A percentile compares a stretch with the other conserved stretches of the same genome.
phyloP scores from a whole-genome alignment of 352 stramenopile genomes.

The Globisporangium nagaii region DNA sequence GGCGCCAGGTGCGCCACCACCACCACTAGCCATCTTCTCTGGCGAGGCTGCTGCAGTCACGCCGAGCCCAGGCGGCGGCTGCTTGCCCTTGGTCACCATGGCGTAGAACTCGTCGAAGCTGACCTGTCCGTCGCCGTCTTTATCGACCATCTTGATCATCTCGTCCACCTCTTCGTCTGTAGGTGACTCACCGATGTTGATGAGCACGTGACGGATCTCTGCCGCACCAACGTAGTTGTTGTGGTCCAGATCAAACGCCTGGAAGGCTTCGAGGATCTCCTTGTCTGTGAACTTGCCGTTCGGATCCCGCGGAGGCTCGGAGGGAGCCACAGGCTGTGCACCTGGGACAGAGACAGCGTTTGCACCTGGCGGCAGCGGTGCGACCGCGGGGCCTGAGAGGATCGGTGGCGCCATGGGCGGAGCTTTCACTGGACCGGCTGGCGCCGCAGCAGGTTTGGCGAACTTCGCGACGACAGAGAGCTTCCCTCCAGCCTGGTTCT shows the following conservation, averaged over 20 bases:
- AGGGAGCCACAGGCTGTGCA: conserved; percentile 45
- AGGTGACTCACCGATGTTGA: conserved; percentile 93
- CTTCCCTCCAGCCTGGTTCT: conserved; percentile 70
- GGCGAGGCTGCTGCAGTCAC: conserved; percentile 24
- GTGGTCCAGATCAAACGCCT: conserved; percentile 93
- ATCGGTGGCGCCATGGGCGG: conserved; percentile 52
- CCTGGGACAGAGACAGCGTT: conserved; percentile 55
- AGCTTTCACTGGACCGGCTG: conserved; percentile 34
- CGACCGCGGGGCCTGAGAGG: conserved; percentile 54
- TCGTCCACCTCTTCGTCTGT: conserved; percentile 96
- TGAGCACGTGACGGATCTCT: conserved; percentile 93
- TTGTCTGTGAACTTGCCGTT: conserved; percentile 96
- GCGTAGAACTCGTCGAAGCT: conserved; percentile 94
- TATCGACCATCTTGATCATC: conserved; percentile 96
- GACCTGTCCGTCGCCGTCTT: conserved; percentile 93
- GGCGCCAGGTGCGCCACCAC: conserved; percentile 7
- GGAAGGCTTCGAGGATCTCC: conserved; percentile 93
- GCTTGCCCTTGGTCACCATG: conserved; percentile 93
- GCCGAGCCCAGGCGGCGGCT: conserved; percentile 83
- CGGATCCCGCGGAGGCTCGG: conserved; percentile 80
- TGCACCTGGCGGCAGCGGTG: conserved; percentile 47
- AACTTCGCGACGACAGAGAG: conserved; percentile 87
- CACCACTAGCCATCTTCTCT: conserved; percentile 24
- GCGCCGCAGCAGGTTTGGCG: conserved; percentile 49
- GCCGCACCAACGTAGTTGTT: conserved; percentile 95